Percentiles rank a stretch among this genome's conserved stretches.
These are phyloP conservation scores for Aspergillus flavus DNA, from an alignment of 2,329 filamentous ascomycete genomes.

Conservation along the genomic window DNA sequence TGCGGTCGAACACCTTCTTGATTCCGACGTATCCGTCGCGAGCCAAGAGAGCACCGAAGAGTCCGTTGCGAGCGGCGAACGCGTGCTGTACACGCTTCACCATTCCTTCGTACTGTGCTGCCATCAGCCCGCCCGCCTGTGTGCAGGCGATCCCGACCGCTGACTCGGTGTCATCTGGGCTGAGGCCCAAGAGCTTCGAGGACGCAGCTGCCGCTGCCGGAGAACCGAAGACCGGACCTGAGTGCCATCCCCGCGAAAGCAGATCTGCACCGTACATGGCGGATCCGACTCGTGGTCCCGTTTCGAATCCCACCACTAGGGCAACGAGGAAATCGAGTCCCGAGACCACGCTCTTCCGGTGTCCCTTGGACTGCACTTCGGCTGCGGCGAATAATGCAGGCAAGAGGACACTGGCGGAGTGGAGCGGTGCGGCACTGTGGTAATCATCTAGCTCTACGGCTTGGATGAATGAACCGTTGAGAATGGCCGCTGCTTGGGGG, in stretches of 20 bases:
- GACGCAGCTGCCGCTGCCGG: constrained; percentile 37
- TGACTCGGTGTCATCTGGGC: constrained; percentile 33
- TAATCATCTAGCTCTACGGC: constrained; percentile 50
- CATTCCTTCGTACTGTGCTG: constrained; percentile 47
- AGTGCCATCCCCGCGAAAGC: constrained; percentile 46
- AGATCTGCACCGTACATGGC: constrained; percentile 43
- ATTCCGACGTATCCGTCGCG: constrained; percentile 46
- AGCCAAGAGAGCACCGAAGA: constrained; percentile 45
- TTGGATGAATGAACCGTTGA: constrained; percentile 51
- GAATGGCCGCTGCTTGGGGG: constrained; percentile 42
- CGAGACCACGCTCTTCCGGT: constrained; percentile 8
- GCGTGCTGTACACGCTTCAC: constrained; percentile 52
- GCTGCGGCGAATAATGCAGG: constrained; percentile 45
- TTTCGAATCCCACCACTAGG: constrained; percentile 45
- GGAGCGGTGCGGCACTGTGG: constrained; percentile 45
- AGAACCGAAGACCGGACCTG: constrained; percentile 26
- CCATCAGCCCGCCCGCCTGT: constrained; percentile 46
- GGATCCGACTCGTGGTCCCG: constrained; percentile 42
- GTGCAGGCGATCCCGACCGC: constrained; percentile 46
- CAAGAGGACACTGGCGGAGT: constrained; percentile 42
- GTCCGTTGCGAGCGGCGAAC: constrained; percentile 49
- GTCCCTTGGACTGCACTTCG: not conserved
- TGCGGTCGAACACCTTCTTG: constrained; percentile 9
- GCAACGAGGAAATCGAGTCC: constrained; percentile 39
- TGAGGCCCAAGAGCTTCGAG: constrained; percentile 36